Conservation (phyloP, 164 flowering plant species). For the Dillenia turbinata region DNA sequence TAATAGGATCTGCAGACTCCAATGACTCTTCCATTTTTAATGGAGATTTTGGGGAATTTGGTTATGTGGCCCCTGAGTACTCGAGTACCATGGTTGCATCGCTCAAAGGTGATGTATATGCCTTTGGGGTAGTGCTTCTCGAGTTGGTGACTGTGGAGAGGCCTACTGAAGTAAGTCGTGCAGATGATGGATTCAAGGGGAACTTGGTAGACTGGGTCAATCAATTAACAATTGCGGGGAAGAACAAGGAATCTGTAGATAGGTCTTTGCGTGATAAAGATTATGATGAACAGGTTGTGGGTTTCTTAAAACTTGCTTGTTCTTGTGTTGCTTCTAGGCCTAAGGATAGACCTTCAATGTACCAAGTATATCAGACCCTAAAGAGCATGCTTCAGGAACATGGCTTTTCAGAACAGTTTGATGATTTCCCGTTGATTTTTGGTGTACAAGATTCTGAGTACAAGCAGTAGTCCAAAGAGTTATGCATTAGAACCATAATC, state of each 20-base stretch:
- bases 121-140: constrained; percentile 62
- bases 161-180: constrained; percentile 41
- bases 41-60: constrained; percentile 61
- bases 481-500: constrained; percentile 1
- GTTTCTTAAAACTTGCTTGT: constrained; percentile 47
- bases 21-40: constrained; percentile 30
- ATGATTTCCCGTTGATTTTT: constrained; percentile 51
- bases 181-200: constrained; percentile 53
- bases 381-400: constrained; percentile 35
- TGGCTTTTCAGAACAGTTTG: constrained; percentile 45
- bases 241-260: constrained; percentile 46
- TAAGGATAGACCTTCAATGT: constrained; percentile 58
- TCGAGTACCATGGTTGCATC: constrained; percentile 59
- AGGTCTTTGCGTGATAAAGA: constrained; percentile 41
- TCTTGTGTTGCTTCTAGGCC: constrained; percentile 57
- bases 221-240: constrained; percentile 28
- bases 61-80: constrained; percentile 68
- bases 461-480: constrained; percentile 13
- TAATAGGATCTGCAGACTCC: constrained; percentile 32
- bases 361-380: constrained; percentile 50
- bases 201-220: constrained; percentile 62
- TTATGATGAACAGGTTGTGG: constrained; percentile 49
- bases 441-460: constrained; percentile 31
- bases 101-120: constrained; percentile 60
- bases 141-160: constrained; percentile 64